phyloP scores from a whole-genome alignment of 2,329 filamentous ascomycete species.

The Trichoderma sp. region DNA sequence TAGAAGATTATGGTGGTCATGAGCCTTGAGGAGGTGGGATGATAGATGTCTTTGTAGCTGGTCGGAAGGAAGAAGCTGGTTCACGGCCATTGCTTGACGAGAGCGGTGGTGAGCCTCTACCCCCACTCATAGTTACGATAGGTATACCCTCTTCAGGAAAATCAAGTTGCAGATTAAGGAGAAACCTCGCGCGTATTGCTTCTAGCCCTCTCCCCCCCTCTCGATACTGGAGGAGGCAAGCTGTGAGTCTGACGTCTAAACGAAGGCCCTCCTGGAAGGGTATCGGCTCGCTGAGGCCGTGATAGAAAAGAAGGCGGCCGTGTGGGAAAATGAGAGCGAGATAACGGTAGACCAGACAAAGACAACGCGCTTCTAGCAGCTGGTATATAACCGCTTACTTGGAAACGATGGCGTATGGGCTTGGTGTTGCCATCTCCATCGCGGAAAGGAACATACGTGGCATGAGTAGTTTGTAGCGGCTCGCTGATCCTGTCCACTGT shows the following conservation, averaged over 20 bases:
- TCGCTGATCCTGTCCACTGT: conserved; percentile 10
- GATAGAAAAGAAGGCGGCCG: neutral
- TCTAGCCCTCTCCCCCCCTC: conserved; percentile 17
- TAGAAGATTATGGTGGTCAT: neutral
- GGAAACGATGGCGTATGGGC: conserved; percentile 30
- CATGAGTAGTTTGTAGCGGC: conserved; percentile 36
- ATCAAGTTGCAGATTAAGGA: neutral
- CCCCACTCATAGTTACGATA: neutral
- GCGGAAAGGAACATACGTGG: conserved; percentile 38
- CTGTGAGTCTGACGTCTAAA: neutral
- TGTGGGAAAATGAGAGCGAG: neutral
- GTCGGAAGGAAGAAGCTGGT: no score
- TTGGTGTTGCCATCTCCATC: conserved; percentile 33
- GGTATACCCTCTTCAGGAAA: neutral
- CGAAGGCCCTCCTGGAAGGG: conserved; percentile 3
- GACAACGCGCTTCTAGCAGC: neutral
- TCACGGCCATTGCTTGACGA: neutral
- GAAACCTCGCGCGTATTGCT: conserved; percentile 23
- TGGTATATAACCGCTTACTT: conserved; percentile 37
- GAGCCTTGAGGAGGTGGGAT: neutral
- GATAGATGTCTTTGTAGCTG: neutral
- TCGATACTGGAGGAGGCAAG: neutral
- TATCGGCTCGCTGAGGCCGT: conserved; percentile 18
- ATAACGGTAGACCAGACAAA: neutral
- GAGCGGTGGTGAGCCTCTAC: neutral